Percentiles rank a stretch among this genome's conserved stretches.
phyloP scores from a whole-genome alignment of 2,329 filamentous ascomycete genomes.

The Trichoderma sp. region DNA sequence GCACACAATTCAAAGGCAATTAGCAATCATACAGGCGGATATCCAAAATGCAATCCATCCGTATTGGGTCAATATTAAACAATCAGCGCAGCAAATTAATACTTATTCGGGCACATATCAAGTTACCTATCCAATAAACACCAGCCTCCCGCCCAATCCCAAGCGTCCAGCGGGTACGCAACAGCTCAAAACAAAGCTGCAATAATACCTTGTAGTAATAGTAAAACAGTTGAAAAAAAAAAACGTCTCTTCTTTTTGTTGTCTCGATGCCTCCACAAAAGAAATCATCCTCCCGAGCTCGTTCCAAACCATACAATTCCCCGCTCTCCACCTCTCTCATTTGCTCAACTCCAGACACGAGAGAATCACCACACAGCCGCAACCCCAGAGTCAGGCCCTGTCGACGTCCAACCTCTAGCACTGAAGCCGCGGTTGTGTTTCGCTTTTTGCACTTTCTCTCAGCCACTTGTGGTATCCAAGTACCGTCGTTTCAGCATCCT shows the following conservation, averaged over 20 bases:
- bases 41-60: neutral
- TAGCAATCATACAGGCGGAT: neutral
- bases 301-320: neutral
- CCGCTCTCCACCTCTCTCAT: neutral
- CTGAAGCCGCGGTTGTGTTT: neutral
- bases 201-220: neutral
- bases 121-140: conserved; percentile 20
- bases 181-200: conserved; percentile 11
- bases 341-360: conserved; percentile 13
- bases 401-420: neutral
- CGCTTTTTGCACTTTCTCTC: neutral
- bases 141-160: conserved; percentile 2
- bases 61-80: neutral
- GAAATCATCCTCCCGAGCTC: neutral
- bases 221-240: neutral
- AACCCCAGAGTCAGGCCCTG: neutral
- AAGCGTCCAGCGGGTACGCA: neutral
- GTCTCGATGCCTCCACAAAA: neutral
- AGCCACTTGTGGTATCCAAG: conserved; percentile 18
- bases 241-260: conserved; percentile 13
- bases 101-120: conserved; percentile 16
- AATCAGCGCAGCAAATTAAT: conserved; percentile 15
- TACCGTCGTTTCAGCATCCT: conserved; percentile 1
- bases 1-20: neutral
- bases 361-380: neutral